A percentile compares a stretch with the other conserved stretches of the same genome.
phyloP scores from a whole-genome alignment of 208 protist genomes.

The Trypanosoma vivax region DNA sequence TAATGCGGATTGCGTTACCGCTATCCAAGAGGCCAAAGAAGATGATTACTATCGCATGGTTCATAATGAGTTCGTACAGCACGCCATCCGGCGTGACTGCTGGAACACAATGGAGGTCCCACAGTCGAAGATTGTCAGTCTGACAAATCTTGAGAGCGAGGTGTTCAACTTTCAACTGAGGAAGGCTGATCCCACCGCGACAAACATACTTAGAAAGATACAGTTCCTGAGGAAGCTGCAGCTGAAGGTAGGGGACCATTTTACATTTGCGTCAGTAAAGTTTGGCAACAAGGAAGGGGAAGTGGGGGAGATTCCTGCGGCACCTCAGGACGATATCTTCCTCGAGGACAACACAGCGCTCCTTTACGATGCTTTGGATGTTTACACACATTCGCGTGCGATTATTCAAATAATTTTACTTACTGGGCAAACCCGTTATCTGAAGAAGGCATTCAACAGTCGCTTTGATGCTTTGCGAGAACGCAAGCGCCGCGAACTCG shows the following conservation, averaged over 20 bases:
- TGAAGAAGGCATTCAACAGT: conserved; percentile 67
- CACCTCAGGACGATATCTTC: neutral
- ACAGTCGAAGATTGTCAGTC: conserved; percentile 47
- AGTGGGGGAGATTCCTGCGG: neutral
- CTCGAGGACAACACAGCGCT: conserved; percentile 3
- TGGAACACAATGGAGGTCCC: conserved; percentile 80
- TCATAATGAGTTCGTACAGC: conserved; percentile 71
- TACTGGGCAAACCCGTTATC: conserved; percentile 27
- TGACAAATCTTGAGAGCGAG: conserved; percentile 32
- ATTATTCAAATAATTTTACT: conserved; percentile 68
- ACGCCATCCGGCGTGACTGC: conserved; percentile 56
- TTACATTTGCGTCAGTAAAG: conserved; percentile 17
- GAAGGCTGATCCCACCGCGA: conserved; percentile 22
- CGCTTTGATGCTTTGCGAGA: conserved; percentile 47
- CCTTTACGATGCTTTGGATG: conserved; percentile 46
- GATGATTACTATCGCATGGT: conserved; percentile 64
- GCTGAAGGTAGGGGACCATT: conserved; percentile 9
- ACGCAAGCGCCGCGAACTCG: conserved; percentile 41
- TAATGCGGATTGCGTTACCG: conserved; percentile 40
- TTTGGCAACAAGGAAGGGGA: conserved; percentile 8
- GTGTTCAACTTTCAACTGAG: conserved; percentile 83
- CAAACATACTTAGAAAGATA: conserved; percentile 58
- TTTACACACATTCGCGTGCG: conserved; percentile 58
- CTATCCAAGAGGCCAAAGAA: conserved; percentile 53
- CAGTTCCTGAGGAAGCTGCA: conserved; percentile 72